Conservation (phyloP, 768 basidiomycete species). For the Mycena filopes region DNA sequence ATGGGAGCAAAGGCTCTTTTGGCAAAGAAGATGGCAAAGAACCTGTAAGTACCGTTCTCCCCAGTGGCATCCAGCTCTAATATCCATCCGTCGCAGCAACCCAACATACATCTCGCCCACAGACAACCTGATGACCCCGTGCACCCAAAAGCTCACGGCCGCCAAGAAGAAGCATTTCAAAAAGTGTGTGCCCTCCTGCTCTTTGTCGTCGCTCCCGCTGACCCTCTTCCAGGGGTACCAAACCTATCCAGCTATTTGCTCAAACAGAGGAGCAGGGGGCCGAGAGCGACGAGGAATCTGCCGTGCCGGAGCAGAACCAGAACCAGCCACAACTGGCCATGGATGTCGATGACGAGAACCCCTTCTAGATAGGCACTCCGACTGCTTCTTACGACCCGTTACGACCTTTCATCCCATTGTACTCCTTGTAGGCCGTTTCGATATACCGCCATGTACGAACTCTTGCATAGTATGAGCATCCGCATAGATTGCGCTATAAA, state of each 20-base stretch:
- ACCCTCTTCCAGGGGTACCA: slow-evolving; percentile 59
- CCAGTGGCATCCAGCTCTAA: slow-evolving; percentile 20
- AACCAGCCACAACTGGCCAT: slow-evolving; percentile 45
- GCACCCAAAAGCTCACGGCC: slow-evolving; percentile 90
- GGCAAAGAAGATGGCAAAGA: slow-evolving; percentile 93
- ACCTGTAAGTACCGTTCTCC: slow-evolving; percentile 66
- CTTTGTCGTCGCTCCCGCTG: slow-evolving; percentile 20
- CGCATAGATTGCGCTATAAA: background rate
- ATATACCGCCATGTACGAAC: slow-evolving; percentile 31
- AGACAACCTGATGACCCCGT: slow-evolving; percentile 94
- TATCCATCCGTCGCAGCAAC: slow-evolving; percentile 65
- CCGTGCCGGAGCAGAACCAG: slow-evolving; percentile 40
- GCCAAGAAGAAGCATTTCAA: slow-evolving; percentile 94
- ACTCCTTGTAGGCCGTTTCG: slow-evolving; percentile 19
- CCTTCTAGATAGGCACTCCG: slow-evolving; percentile 57
- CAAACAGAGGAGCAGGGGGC: slow-evolving; percentile 54
- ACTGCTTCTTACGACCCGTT: slow-evolving; percentile 16
- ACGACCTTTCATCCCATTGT: slow-evolving; percentile 30
- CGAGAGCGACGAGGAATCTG: slow-evolving; percentile 52
- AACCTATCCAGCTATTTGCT: slow-evolving; percentile 71
- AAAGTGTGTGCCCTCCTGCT: slow-evolving; percentile 66
- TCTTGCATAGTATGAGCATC: slow-evolving; percentile 12
- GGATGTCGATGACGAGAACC: slow-evolving; percentile 73
- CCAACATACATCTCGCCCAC: slow-evolving; percentile 92
- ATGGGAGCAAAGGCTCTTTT: slow-evolving; percentile 93